Evolutionary conservation across 345 rosid genomes (phyloP), one percentile per base, ranked within the genome.

Genomic region (Firmiana major): DNA sequence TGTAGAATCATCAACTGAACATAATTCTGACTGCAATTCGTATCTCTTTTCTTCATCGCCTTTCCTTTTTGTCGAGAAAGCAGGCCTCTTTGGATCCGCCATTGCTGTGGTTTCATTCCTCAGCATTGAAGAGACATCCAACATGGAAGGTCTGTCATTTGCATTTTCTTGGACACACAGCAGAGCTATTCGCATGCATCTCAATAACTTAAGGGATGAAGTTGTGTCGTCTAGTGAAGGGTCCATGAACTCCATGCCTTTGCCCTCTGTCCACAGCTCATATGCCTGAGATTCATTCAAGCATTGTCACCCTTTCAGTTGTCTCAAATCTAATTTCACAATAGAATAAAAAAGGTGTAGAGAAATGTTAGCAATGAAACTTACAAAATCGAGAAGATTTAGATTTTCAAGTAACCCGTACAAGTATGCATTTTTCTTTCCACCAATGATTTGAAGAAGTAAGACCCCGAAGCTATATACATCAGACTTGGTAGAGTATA

Each of bases 391-490:
- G 10, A 73, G 49, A 26, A 57, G 66, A n/a, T 2, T 73, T 17
- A 60, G 5, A 24, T 24, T 45, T 42, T 60, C 55, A 4, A n/a
- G 40, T 0, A 2, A 13, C 11, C 76, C 76, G 24, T 58, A 73
- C 28, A 2, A 19, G n/a, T n/a, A n/a, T n/a, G n/a, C n/a, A 42
- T 57, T 73, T 24, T 40, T 73, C 54, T 73, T 73, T 38, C 76
- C 54, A 58, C 66, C 58, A 40, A 58, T 73, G 17, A 73, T 58
- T 58, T 73, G 76, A 40, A 73, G 24, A 73, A 73, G 65, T 9
- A 73, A 21, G 42, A 73, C 76, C 16, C 76, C 76, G 12, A 73
- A 73, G 24, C 67, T 58, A 22, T 73, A 73, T 15, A 73, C 76
- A 73, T 73, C 76, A 40, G 60, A 40, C 38, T 73, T 73, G 54